Evolutionary conservation across 148 eudicot genomes (phyloP), one percentile per base, ranked within the genome.

Genomic region (Nyssa sinensis): DNA sequence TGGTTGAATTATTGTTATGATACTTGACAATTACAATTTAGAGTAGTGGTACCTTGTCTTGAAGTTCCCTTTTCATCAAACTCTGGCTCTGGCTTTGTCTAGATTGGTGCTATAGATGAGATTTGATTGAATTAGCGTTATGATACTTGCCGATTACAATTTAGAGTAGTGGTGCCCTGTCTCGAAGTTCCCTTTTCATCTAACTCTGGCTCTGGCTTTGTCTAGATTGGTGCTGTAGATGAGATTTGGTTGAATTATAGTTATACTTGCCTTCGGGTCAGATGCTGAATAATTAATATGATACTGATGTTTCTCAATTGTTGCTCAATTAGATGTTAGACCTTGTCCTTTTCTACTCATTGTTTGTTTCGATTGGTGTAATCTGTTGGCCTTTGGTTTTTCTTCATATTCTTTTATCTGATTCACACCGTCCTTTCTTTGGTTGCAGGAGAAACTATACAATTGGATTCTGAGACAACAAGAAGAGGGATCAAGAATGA

Each of bases 391-490:
- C 8, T 8, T 58, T 58, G 5, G 14, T 23, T 58, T 7, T 23
- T 2, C 27, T 24, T n/a, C 10, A 23, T 58, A 24, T 58, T 12
- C 62, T 23, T 58, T 58, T 24, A 9, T 58, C 2, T 24, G 5
- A 4, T n/a, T 14, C 21, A 11, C 21, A 11, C 27, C 19, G 9
- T 29, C 69, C 65, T 21, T 44, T n/a, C n/a, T n/a, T 34, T 23
- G 47, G 35, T 63, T 70, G 67, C 81, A 86, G 90, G 90, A 84
- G 66, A 84, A 84, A 62, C 85, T 86, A 63, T 84, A 84, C 70
- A 83, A 86, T 7, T 86, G 87, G 87, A 86, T 86, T 66, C 69
- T 84, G 73, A 77, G 85, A 70, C 90, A 86, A 57, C 87, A 86
- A 76, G 87, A 86, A 75, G 80, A 74, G 24, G 90, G 90, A 41